phyloP scores from a whole-genome alignment of 2,329 filamentous ascomycete species.

The Fusarium tanahbumbuense region DNA sequence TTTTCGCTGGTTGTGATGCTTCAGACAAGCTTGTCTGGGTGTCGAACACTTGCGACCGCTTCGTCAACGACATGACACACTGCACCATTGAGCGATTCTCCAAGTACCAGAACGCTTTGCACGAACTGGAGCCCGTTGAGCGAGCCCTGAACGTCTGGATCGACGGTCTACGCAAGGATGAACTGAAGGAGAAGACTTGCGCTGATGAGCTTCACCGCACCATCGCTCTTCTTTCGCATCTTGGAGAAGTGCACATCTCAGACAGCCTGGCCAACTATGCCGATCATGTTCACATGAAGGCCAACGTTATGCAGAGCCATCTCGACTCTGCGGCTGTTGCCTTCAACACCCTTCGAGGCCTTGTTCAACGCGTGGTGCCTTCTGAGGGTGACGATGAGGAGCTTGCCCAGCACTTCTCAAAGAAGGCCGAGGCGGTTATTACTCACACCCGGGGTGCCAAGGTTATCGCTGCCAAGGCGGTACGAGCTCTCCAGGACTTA shows the following conservation, averaged over 20 bases:
- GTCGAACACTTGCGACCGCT: slow-evolving; percentile 82
- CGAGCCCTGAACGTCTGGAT: slow-evolving; percentile 89
- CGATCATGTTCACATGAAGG: slow-evolving; percentile 82
- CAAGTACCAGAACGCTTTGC: slow-evolving; percentile 80
- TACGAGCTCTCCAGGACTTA: slow-evolving; percentile 81
- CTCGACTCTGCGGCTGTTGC: slow-evolving; percentile 81
- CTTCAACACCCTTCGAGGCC: slow-evolving; percentile 70
- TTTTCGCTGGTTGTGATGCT: slow-evolving; percentile 83
- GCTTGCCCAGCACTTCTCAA: slow-evolving; percentile 72
- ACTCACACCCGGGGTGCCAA: slow-evolving; percentile 84
- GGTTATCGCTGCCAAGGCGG: slow-evolving; percentile 82
- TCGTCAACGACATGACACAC: slow-evolving; percentile 81
- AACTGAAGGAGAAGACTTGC: slow-evolving; percentile 86
- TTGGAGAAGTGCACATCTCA: slow-evolving; percentile 83
- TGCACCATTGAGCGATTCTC: slow-evolving; percentile 84
- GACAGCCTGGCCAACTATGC: slow-evolving; percentile 78
- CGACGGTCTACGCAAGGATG: slow-evolving; percentile 83
- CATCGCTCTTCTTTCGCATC: slow-evolving; percentile 86
- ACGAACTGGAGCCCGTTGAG: slow-evolving; percentile 92
- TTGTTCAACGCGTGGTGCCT: slow-evolving; percentile 75
- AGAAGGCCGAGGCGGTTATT: slow-evolving; percentile 77
- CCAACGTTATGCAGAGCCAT: slow-evolving; percentile 80
- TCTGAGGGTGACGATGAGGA: slow-evolving; percentile 68
- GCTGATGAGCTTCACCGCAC: slow-evolving; percentile 84
- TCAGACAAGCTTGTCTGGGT: slow-evolving; percentile 90